Conservation (phyloP, 768 basidiomycete genomes). For the Tricholomella constricta region DNA sequence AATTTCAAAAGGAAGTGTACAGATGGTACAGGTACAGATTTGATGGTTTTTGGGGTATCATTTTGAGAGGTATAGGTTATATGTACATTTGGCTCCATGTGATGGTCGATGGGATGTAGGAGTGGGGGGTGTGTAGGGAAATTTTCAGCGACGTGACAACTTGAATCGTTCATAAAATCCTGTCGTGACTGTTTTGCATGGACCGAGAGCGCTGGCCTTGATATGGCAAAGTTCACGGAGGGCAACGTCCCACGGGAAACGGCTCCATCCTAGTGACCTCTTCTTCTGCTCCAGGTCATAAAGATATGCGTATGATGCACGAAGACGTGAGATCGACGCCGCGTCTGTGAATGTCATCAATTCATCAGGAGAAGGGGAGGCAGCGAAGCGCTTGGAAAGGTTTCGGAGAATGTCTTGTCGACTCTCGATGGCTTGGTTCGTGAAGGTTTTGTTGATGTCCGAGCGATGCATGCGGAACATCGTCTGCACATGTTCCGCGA, state of each 20-base stretch:
- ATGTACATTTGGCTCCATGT: too few relatives aligned
- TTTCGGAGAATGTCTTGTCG: constrained; percentile 50
- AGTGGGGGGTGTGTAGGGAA: neutral
- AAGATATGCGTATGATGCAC: constrained; percentile 54
- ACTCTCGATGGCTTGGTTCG: constrained; percentile 38
- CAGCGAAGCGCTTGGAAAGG: constrained; percentile 43
- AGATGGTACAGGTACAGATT: neutral
- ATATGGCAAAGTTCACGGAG: constrained; percentile 51
- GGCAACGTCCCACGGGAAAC: constrained; percentile 56
- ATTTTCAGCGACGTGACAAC: constrained; percentile 17
- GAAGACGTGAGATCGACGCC: constrained; percentile 34
- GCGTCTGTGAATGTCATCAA: constrained; percentile 31
- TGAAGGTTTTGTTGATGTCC: constrained; percentile 32
- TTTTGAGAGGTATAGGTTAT: neutral
- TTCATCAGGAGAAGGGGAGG: constrained; percentile 27
- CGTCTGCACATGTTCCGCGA: constrained; percentile 42
- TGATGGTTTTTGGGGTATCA: neutral
- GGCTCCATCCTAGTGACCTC: constrained; percentile 23
- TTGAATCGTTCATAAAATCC: constrained; percentile 46
- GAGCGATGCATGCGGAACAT: constrained; percentile 27
- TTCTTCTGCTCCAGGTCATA: constrained; percentile 30
- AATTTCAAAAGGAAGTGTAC: neutral
- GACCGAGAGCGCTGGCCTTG: constrained; percentile 45
- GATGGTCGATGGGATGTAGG: neutral
- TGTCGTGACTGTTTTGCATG: constrained; percentile 38